Evolutionary conservation across 2,329 filamentous ascomycete species (phyloP).

Genomic region (Aspergillus ibericus): DNA sequence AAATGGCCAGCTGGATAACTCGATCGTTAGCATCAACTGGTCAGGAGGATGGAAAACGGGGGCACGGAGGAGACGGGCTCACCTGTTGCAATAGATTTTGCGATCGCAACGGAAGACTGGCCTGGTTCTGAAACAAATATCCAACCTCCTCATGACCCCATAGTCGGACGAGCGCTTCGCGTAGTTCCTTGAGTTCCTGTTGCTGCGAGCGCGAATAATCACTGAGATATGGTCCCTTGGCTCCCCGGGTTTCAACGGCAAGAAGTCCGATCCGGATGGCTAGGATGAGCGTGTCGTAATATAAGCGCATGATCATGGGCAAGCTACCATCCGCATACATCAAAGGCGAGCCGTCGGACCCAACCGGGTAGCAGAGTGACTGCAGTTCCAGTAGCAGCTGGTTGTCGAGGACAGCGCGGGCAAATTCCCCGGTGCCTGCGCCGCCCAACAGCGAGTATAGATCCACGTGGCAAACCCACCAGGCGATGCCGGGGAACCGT

Average conservation of each 20-base stretch:
- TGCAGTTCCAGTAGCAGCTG: slow-evolving; percentile 49
- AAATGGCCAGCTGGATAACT: slow-evolving; percentile 30
- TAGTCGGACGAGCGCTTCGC: slow-evolving; percentile 37
- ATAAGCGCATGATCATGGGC: slow-evolving; percentile 45
- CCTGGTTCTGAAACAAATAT: slow-evolving; percentile 37
- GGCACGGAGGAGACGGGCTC: slow-evolving; percentile 17
- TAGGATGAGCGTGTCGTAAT: slow-evolving; percentile 48
- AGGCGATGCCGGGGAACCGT: slow-evolving; percentile 53
- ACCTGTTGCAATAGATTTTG: slow-evolving; percentile 48
- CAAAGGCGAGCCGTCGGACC: slow-evolving; percentile 34
- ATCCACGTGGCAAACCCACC: slow-evolving; percentile 57
- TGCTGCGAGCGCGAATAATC: slow-evolving; percentile 27
- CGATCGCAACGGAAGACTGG: slow-evolving; percentile 37
- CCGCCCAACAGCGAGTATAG: slow-evolving; percentile 57
- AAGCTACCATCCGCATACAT: slow-evolving; percentile 41
- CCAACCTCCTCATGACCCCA: slow-evolving; percentile 41
- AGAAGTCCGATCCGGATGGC: slow-evolving; percentile 48
- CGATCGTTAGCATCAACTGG: slow-evolving; percentile 10
- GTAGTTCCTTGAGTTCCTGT: slow-evolving; percentile 37
- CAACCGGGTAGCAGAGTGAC: slow-evolving; percentile 39
- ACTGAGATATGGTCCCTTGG: slow-evolving; percentile 29
- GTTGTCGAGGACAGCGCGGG: slow-evolving; percentile 48
- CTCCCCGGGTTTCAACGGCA: slow-evolving; percentile 41
- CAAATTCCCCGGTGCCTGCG: slow-evolving; percentile 52
- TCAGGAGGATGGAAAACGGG: neutral